Conservation (phyloP, 352 stramenopile species). For the Aphanomyces invadans region DNA sequence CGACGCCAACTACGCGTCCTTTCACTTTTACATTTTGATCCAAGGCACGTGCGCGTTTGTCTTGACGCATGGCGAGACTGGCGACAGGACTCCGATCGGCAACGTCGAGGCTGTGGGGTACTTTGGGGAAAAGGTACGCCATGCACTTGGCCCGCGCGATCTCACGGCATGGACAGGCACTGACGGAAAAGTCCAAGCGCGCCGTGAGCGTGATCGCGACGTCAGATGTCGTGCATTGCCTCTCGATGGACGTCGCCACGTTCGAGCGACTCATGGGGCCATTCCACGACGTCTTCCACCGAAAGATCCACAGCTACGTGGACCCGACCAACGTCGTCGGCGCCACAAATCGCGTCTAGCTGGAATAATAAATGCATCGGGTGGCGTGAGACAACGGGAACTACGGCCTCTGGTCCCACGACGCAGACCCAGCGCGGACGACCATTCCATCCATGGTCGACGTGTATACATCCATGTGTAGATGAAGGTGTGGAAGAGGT, state of each 20-base stretch:
- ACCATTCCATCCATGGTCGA: too few relatives aligned
- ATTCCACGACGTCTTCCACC: constrained; percentile 20
- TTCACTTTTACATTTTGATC: constrained; percentile 24
- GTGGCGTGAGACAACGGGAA: too few relatives aligned
- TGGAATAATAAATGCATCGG: too few relatives aligned
- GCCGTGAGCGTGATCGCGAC: constrained; percentile 20
- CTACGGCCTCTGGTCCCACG: too few relatives aligned
- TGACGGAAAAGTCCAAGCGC: constrained; percentile 25
- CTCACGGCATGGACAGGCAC: neutral
- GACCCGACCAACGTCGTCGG: constrained; percentile 11
- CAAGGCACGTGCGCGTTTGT: constrained; percentile 20
- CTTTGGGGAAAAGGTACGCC: constrained; percentile 23
- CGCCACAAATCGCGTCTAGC: neutral
- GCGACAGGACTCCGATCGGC: constrained; percentile 8
- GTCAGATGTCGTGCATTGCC: constrained; percentile 5
- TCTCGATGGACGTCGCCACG: constrained; percentile 24
- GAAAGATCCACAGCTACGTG: constrained; percentile 16
- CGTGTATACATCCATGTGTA: too few relatives aligned
- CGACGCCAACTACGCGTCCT: constrained; percentile 16
- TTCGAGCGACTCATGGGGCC: constrained; percentile 23
- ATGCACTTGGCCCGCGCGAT: neutral
- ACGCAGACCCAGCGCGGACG: too few relatives aligned
- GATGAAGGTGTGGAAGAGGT: too few relatives aligned
- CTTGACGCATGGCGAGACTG: constrained; percentile 6
- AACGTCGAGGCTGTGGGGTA: constrained; percentile 10